Conservation (phyloP, 208 protist species). For the Crithidia bombi region DNA sequence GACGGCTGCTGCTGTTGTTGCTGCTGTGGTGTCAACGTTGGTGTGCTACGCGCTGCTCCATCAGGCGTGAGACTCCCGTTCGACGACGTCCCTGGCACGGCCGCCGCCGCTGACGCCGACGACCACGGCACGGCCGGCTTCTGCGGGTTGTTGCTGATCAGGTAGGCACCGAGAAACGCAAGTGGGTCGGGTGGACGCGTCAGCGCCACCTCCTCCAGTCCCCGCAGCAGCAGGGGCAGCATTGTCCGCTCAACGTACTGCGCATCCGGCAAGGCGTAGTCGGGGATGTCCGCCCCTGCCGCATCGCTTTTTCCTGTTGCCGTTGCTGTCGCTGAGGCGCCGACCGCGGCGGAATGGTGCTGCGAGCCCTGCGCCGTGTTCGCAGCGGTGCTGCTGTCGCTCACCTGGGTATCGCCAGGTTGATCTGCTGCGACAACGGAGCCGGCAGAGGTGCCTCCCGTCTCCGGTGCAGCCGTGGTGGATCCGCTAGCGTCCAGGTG, state of each 20-base stretch:
- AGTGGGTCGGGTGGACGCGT: slow-evolving; percentile 76
- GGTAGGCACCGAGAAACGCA: slow-evolving; percentile 82
- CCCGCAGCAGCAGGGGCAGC: slow-evolving; percentile 78
- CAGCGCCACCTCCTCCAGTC: slow-evolving; percentile 71
- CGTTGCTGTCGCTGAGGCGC: not conserved
- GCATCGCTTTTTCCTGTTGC: not conserved
- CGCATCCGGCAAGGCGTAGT: slow-evolving; percentile 76
- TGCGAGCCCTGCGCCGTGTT: not conserved
- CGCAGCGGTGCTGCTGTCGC: not conserved
- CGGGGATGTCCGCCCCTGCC: slow-evolving; percentile 31
- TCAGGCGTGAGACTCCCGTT: not conserved
- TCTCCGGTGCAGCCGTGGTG: not conserved
- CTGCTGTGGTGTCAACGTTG: not conserved
- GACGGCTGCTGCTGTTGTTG: not conserved
- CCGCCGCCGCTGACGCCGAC: not conserved
- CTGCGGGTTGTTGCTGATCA: slow-evolving; percentile 89
- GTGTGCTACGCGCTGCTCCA: not conserved
- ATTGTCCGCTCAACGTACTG: slow-evolving; percentile 81
- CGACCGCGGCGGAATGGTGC: not conserved
- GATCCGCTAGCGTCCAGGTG: slow-evolving; percentile 10
- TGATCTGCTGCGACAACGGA: not conserved
- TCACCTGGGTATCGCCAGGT: not conserved
- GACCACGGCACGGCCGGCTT: slow-evolving; percentile 17
- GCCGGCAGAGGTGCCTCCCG: not conserved
- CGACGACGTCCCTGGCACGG: not conserved